Base-by-base conservation (phyloP, 2,329 filamentous ascomycete genomes). In the Ploettnerulaceae sp. region DNA sequence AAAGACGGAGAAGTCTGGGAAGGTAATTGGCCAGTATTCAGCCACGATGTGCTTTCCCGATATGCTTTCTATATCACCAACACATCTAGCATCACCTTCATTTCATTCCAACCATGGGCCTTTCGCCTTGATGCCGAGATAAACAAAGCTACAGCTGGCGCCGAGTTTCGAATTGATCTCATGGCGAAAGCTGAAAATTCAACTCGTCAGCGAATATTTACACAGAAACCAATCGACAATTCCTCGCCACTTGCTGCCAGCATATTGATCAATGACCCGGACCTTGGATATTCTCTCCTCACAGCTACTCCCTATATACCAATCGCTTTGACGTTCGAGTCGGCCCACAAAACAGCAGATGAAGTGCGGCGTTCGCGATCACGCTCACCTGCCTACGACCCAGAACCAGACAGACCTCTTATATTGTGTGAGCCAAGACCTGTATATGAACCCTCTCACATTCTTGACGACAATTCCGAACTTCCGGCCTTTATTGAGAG, bases 31-130 rank as follows among this genome's bases (percentile, higher is more conserved):
- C 80, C 80, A 5, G 71, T 80, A 29, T 82, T 84, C 56, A 82
- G 77, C 54, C 60, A 69, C 5, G 80, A 84, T 53, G 73, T 76
- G 45, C 76, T 72, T 31, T 82, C 79, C 4, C 72, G 79, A 25
- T 84, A 84, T 61, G 74, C 70, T 11, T 80, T 84, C 55, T 83
- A 75, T 52, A 68, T 84, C 43, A 83, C 79, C 0, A 75, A 82
- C 52, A 71, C 78, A 29, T 74, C 73, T 4, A 77, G 75, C 48
- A 76, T 84, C 55, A 80, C 74, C 1, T 76, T 73, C 48, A 65
- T 84, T 9, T 82, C 79, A 2, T 67, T 84, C 25, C 67, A 75
- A 1, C 72, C 78, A 1, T 84, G 80, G 80, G 74, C 82, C 3
- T 82, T 80, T 62, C 72, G 79, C 2, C 69, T 84, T 0, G 80